These are phyloP conservation scores for Diospyros lotus DNA, from an alignment of 148 eudicot genomes.

Conservation along the genomic window DNA sequence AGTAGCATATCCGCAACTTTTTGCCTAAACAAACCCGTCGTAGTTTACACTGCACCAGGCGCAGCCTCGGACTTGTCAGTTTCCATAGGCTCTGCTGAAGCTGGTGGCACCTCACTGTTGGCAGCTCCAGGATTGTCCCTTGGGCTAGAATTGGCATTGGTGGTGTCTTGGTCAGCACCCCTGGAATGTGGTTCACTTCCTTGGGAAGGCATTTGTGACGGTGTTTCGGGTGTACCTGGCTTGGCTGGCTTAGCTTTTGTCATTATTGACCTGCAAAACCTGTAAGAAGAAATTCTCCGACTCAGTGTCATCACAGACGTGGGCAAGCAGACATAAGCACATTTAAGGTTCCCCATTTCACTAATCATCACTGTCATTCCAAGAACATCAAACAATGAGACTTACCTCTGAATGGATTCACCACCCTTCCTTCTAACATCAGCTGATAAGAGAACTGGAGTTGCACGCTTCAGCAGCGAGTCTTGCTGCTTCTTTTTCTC, in stretches of 20 bases:
- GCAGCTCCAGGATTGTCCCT: slow-evolving; percentile 20
- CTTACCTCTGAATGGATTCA: slow-evolving; percentile 81
- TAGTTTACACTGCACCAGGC: slow-evolving; percentile 14
- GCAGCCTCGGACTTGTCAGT: slow-evolving; percentile 37
- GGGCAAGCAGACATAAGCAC: not conserved
- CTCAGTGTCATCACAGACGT: slow-evolving; percentile 1
- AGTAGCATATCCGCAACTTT: no score
- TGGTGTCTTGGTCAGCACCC: slow-evolving; percentile 22
- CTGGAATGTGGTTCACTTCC: slow-evolving; percentile 32
- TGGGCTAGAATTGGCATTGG: slow-evolving; percentile 19
- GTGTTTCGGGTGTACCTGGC: slow-evolving; percentile 51
- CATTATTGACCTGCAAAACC: slow-evolving; percentile 78
- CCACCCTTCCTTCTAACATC: slow-evolving; percentile 74
- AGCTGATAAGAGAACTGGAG: slow-evolving; percentile 60
- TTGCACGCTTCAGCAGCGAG: slow-evolving; percentile 62
- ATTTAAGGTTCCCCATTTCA: not conserved
- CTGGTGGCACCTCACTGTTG: slow-evolving; percentile 24
- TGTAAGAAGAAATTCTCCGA: slow-evolving; percentile 9
- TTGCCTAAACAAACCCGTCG: not conserved
- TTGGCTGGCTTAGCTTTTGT: slow-evolving; percentile 66
- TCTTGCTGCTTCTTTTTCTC: slow-evolving; percentile 88
- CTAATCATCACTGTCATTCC: not conserved
- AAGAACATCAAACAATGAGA: not conserved
- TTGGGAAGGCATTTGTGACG: slow-evolving; percentile 26
- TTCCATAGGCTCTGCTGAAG: slow-evolving; percentile 50